Base-by-base conservation (phyloP, 768 basidiomycete genomes). In the Auricularia auricula-judae region DNA sequence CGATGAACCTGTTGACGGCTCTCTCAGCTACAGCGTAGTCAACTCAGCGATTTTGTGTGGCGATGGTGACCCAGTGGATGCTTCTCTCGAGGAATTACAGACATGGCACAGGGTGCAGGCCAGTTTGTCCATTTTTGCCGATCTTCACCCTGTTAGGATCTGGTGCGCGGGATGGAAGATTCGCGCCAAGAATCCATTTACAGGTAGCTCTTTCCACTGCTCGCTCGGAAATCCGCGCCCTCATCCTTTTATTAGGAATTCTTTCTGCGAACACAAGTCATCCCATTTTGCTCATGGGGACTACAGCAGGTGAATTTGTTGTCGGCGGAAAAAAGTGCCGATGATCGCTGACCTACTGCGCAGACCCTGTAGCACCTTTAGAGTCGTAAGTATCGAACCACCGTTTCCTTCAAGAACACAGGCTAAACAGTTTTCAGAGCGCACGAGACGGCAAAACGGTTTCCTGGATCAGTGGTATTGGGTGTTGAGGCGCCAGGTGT, bases 61-160 rank as follows among this genome's bases (percentile, higher is more conserved):
- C 35, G 67, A 68, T 56, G 67, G 66, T 3, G 67, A 66, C 29
- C 29, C 42, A 23, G 64, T 67, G 8, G 34, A 63, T 16, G 65
- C 65, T 33, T 51, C 63, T 8, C 10, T 64, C 14, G 64, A 66
- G 36, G 62, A 63, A 34, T n/a, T 64, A 36, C n/a, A 65, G 51
- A 58, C 10, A 33, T 62, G 42, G 29, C 29, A 29, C 29, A 29
- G 29, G 18, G 65, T 39, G 21, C 60, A 62, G 3, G 54, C 8
- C 39, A 66, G 47, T 53, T 42, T 34, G 8, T 69, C 68, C 12
- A 61, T 34, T 42, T 69, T 69, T 56, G 68, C 67, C 29, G 56
- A 58, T 18, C 7, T 51, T 4, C 7, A 51, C 47, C 11, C 11
- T 21, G 47, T 4, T 8, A 8, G 47, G 14, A 4, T 58, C 4